phyloP scores from a whole-genome alignment of 2,329 filamentous ascomycete genomes.

The Capronia epimyces region DNA sequence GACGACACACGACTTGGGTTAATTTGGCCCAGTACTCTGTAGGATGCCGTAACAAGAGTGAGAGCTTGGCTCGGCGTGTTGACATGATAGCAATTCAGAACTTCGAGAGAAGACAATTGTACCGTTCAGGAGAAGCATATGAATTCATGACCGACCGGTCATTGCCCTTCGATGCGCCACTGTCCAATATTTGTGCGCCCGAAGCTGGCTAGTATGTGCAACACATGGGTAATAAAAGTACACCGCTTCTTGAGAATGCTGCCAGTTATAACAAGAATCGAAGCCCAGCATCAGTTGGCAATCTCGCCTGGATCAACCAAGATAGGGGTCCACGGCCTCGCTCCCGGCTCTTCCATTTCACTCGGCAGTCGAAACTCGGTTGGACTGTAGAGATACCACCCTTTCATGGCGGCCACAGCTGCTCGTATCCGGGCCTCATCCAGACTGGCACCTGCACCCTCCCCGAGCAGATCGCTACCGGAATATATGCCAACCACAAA shows the following conservation, averaged over 20 bases:
- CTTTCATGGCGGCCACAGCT: conserved; percentile 77
- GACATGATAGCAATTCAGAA: too few species aligned
- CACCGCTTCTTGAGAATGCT: conserved; percentile 2
- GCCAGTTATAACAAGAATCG: conserved; percentile 4
- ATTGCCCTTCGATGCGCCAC: not conserved
- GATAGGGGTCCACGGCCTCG: conserved; percentile 60
- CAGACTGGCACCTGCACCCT: conserved; percentile 75
- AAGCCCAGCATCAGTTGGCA: conserved; percentile 42
- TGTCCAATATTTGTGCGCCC: conserved; percentile 2
- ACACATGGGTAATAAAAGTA: conserved; percentile 13
- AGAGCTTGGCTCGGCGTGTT: too few species aligned
- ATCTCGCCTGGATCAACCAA: conserved; percentile 69
- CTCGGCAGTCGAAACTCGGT: conserved; percentile 61
- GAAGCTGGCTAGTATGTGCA: conserved; percentile 13
- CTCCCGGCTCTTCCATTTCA: conserved; percentile 59
- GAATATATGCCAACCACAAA: conserved; percentile 93
- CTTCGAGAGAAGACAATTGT: conserved; percentile 1
- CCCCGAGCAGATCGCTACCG: conserved; percentile 82
- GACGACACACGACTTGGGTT: too few species aligned
- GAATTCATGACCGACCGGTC: conserved; percentile 1
- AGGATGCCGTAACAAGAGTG: not conserved
- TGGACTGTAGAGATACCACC: conserved; percentile 95
- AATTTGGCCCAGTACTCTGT: too few species aligned
- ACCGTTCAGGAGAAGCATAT: conserved; percentile 2
- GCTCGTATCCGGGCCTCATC: conserved; percentile 73